Base-by-base conservation (phyloP, 441 rosid species). In the Geranium incanum region DNA sequence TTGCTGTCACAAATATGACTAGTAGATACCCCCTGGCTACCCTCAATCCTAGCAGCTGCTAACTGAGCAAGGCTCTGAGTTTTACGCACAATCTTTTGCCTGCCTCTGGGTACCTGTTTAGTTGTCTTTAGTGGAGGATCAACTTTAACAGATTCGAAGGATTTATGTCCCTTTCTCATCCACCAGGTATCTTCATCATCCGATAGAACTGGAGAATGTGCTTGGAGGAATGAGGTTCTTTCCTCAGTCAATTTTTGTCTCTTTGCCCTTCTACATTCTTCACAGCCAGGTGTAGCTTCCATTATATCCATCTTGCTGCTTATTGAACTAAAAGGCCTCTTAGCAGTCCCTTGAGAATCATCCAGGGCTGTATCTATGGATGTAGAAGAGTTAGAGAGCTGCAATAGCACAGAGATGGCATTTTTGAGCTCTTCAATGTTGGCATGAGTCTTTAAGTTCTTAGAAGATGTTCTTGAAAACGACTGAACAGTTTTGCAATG, bases 181-280 rank as follows among this genome's bases (percentile, higher is more conserved):
- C 99, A 96, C 99, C 99, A 96, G 70, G 75, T 83, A 83, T 92
- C 98, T 81, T 96, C 99, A 78, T 90, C 95, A 75, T 92, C 98
- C 50, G 92, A 92, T 67, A 80, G 89, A 79, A 78, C 55, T 69
- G 97, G 96, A 68, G 96, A 96, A 79, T 82, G 79, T 15, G 84
- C 88, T 81, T 81, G 91, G 77, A 84, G 72, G 79, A 41, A 81
- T 63, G 92, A 87, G 78, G 83, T 86, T 81, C 84, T 88, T 71
- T 89, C 96, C 76, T 94, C 98, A 55, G 77, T 82, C 71, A 86
- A 57, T 81, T 90, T 93, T 63, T 81, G 92, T 84, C 86, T 86
- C 83, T 90, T 96, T 36, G 86, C 90, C 83, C 81, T 85, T 85
- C 81, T 88, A 78, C 96, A 94, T 78, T 92, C 99, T 82, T 94